phyloP scores from a whole-genome alignment of 163 green algal genomes.

The Coccomyxa subellipsoidea region DNA sequence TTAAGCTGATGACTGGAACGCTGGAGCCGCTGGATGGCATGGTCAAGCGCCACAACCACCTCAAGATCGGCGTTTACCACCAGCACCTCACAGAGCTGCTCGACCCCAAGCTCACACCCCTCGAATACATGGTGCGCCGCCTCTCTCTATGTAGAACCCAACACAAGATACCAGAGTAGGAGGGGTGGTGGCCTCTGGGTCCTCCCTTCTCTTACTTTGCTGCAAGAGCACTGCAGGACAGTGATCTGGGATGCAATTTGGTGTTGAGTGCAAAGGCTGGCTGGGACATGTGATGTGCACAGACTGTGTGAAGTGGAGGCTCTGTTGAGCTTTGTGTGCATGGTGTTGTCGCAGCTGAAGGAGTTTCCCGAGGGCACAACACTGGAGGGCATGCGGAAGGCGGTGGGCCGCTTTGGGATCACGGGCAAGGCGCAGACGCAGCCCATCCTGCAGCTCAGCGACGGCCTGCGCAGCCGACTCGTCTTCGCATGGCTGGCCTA shows the following conservation, averaged over 20 bases:
- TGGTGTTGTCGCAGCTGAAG: conserved; percentile 18
- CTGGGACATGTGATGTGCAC: no score
- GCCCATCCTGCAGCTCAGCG: conserved; percentile 80
- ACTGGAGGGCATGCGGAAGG: conserved; percentile 77
- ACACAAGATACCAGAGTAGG: no score
- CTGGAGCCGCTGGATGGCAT: conserved; percentile 72
- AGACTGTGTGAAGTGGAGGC: no score
- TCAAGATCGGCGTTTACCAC: conserved; percentile 92
- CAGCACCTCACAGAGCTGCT: conserved; percentile 90
- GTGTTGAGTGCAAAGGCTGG: no score
- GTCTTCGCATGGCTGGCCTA: conserved; percentile 93
- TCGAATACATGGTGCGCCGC: conserved; percentile 69
- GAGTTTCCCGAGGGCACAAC: conserved; percentile 57
- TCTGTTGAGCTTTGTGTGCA: background rate
- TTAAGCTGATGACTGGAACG: conserved; percentile 95
- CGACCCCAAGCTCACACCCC: conserved; percentile 58
- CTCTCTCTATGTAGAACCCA: no score
- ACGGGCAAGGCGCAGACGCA: conserved; percentile 81
- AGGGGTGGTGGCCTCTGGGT: no score
- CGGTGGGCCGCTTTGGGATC: conserved; percentile 85
- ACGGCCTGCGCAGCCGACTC: conserved; percentile 86
- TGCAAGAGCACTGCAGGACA: no score
- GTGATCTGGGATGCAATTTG: no score
- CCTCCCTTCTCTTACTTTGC: no score
- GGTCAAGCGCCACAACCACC: conserved; percentile 88